A percentile compares a stretch with the other conserved stretches of the same genome.
phyloP scores from a whole-genome alignment of 2,329 filamentous ascomycete genomes.

The Xylaria sp. region DNA sequence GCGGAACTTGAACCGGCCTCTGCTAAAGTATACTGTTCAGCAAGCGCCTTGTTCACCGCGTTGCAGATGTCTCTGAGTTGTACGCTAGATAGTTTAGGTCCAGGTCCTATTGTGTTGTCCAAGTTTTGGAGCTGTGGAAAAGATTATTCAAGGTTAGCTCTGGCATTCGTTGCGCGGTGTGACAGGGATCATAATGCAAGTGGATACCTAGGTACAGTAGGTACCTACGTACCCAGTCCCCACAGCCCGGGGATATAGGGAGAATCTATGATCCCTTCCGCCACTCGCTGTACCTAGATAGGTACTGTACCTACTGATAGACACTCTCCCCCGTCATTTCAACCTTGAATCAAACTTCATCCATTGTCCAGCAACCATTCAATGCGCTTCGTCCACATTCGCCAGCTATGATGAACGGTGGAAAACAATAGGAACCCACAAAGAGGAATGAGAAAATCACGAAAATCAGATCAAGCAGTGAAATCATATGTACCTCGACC shows the following conservation, averaged over 20 bases:
- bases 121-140: slow-evolving; percentile 32
- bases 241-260: no score
- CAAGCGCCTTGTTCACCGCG: background rate
- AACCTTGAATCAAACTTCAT: background rate
- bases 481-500: slow-evolving; percentile 27
- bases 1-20: background rate
- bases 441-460: background rate
- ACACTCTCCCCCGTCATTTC: no score
- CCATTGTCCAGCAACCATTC: no score
- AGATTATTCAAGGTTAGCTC: slow-evolving; percentile 30
- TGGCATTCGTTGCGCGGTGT: slow-evolving; percentile 9
- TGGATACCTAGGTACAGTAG: no score
- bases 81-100: background rate
- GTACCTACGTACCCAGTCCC: no score
- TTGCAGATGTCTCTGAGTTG: background rate
- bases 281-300: no score
- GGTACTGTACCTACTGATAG: no score
- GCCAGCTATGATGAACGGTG: no score
- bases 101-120: slow-evolving; percentile 14
- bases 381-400: no score
- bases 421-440: background rate
- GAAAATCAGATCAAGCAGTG: background rate
- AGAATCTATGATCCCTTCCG: no score
- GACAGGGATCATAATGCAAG: slow-evolving; percentile 9
- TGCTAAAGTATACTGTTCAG: background rate